phyloP scores from a whole-genome alignment of 192 early-diverging fungal genomes.

The Allomyces macrogynus region DNA sequence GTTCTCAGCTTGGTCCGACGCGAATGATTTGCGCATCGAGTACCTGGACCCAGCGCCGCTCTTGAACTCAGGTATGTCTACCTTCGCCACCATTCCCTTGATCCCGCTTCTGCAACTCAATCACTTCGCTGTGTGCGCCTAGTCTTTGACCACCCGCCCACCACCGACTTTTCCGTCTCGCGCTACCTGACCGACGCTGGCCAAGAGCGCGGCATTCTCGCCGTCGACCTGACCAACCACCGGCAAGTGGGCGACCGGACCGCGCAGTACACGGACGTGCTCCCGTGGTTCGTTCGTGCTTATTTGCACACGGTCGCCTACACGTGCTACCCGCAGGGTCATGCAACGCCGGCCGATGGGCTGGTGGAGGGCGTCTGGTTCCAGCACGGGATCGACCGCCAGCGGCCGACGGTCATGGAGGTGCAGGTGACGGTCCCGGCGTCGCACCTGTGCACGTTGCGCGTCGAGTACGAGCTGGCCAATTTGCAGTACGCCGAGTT shows the following conservation, averaged over 20 bases:
- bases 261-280: constrained; percentile 47
- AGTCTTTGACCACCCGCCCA: constrained; percentile 12
- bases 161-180: constrained; percentile 14
- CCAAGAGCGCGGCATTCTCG: constrained; percentile 65
- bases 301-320: constrained; percentile 67
- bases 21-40: too few relatives aligned
- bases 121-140: background rate
- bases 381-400: constrained; percentile 62
- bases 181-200: constrained; percentile 35
- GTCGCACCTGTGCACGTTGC: constrained; percentile 39
- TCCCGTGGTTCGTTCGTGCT: constrained; percentile 83
- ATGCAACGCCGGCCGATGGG: background rate
- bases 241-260: constrained; percentile 15
- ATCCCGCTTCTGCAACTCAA: too few relatives aligned
- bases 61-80: too few relatives aligned
- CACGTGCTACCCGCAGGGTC: background rate
- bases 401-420: constrained; percentile 63
- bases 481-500: constrained; percentile 92
- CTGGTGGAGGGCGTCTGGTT: constrained; percentile 25
- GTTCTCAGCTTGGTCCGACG: too few relatives aligned
- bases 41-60: too few relatives aligned
- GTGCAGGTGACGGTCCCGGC: constrained; percentile 43
- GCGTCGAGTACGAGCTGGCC: constrained; percentile 71
- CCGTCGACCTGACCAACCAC: constrained; percentile 50
- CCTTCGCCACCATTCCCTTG: too few relatives aligned